A percentile compares a stretch with the other conserved stretches of the same genome.
These are phyloP conservation scores for Coemansia sp. DNA, from an alignment of 192 early-diverging fungal genomes.

Conservation along the genomic window DNA sequence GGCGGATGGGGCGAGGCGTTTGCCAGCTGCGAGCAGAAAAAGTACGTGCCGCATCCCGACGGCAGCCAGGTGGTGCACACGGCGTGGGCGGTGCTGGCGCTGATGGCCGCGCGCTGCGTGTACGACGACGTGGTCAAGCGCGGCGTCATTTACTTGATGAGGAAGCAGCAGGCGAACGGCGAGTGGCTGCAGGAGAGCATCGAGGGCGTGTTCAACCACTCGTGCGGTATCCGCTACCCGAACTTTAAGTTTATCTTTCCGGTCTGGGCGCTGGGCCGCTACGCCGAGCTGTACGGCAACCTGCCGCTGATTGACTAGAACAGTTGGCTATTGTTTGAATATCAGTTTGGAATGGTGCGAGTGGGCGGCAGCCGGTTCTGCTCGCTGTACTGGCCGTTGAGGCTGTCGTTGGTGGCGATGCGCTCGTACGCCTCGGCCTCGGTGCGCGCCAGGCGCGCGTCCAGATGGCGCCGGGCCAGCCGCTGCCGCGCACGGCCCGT, in stretches of 20 bases:
- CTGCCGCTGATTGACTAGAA: conserved; percentile 36
- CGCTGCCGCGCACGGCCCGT: conserved; percentile 24
- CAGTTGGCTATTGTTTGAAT: background rate
- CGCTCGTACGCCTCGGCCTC: conserved; percentile 23
- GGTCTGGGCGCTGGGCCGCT: conserved; percentile 87
- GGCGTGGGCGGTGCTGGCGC: conserved; percentile 77
- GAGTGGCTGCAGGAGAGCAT: conserved; percentile 96
- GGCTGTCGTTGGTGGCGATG: conserved; percentile 22
- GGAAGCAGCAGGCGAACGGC: conserved; percentile 81
- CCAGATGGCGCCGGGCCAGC: conserved; percentile 45
- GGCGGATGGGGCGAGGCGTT: conserved; percentile 98
- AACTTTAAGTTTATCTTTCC: conserved; percentile 94
- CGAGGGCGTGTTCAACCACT: conserved; percentile 98
- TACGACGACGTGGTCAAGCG: conserved; percentile 61
- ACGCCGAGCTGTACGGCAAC: conserved; percentile 68
- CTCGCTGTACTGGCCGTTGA: conserved; percentile 29
- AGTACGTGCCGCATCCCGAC: conserved; percentile 43
- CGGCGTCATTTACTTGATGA: conserved; percentile 70
- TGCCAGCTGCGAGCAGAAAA: conserved; percentile 55
- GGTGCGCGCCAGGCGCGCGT: conserved; percentile 31
- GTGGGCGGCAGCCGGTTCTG: conserved; percentile 23
- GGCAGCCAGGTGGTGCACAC: conserved; percentile 91
- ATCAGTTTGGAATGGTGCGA: conserved; percentile 21
- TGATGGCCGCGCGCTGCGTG: conserved; percentile 89
- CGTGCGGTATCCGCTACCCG: conserved; percentile 79